Conservation (phyloP, 768 basidiomycete genomes). For the Trametes cubensis region DNA sequence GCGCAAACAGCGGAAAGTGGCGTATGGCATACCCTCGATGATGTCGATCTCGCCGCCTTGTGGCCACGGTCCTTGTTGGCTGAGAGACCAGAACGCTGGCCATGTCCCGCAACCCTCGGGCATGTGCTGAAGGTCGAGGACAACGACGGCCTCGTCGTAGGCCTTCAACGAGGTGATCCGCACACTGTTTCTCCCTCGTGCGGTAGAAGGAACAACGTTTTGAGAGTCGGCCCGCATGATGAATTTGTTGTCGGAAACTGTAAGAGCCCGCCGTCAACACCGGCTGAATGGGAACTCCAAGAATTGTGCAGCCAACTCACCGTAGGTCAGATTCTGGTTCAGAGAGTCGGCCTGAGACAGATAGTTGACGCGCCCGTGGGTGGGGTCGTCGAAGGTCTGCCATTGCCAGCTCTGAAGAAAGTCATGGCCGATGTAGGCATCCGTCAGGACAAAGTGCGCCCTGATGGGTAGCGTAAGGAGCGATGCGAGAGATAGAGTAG, state of each 20-base stretch:
- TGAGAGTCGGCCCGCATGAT: slow-evolving; percentile 58
- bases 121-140: slow-evolving; percentile 62
- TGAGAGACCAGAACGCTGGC: slow-evolving; percentile 68
- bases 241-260: slow-evolving; percentile 48
- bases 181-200: slow-evolving; percentile 59
- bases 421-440: slow-evolving; percentile 37
- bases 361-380: slow-evolving; percentile 67
- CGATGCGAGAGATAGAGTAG: slow-evolving; percentile 23
- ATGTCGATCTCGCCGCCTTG: slow-evolving; percentile 63
- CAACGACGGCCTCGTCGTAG: slow-evolving; percentile 49
- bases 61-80: slow-evolving; percentile 57
- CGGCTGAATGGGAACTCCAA: background rate
- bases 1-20: background rate
- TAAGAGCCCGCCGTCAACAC: background rate
- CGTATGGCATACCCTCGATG: slow-evolving; percentile 48
- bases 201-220: slow-evolving; percentile 38
- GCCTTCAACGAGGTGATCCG: slow-evolving; percentile 51
- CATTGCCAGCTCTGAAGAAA: slow-evolving; percentile 54
- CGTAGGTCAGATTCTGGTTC: slow-evolving; percentile 48
- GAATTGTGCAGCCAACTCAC: slow-evolving; percentile 35
- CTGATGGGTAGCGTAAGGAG: slow-evolving; percentile 28
- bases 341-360: slow-evolving; percentile 48
- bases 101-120: slow-evolving; percentile 61
- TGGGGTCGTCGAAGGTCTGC: slow-evolving; percentile 59
- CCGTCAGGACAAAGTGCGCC: slow-evolving; percentile 27